Evolutionary conservation across 176 grass and related monocot species (phyloP), one percentile per base, ranked within the genome.

Genomic region (Lolium perenne): DNA sequence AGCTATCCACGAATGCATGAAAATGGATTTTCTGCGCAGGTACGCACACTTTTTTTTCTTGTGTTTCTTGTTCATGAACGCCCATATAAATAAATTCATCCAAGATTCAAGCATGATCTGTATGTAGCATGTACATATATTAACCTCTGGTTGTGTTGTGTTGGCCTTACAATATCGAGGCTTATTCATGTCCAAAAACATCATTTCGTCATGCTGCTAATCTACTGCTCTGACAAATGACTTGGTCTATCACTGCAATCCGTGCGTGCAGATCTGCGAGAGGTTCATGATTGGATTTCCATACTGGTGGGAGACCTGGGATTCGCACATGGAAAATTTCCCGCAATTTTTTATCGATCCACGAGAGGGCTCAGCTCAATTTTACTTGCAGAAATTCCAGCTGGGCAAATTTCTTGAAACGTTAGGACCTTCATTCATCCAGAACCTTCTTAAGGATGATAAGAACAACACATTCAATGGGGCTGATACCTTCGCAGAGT

Each of bases 261-360:
- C 10, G 11, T 90, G 71, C n/a, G 53, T 77, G 83, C 79, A 90
- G 88, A 55, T 61, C 53, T 86, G 62, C 17, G 43, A 77, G 62
- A 8, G 43, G 7, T 90, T 90, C 43, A 3, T 53, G 43, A 12
- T 29, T 46, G 88, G 79, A 51, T 90, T 90, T 61, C 88, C 83
- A 4, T 18, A 13, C 15, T 77, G 51, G 20, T 90, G 88, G 88
- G 41, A 77, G 21, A 71, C 12, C 8, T 90, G 83, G 71, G 81
- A 29, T 26, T 65, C 81, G 1, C 18, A 55, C 32, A 45, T 78
- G 78, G n/a, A 48, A 21, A 63, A 10, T 79, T 48, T 45, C 43
- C 29, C 21, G 3, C 15, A 13, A 0, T 73, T 4, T 45, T 79
- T 57, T 53, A 55, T 38, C 53, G 45, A 67, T 21, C 43, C 58